Evolutionary conservation across 192 early-diverging fungal species (phyloP).

Genomic region (Backusella australiensis): DNA sequence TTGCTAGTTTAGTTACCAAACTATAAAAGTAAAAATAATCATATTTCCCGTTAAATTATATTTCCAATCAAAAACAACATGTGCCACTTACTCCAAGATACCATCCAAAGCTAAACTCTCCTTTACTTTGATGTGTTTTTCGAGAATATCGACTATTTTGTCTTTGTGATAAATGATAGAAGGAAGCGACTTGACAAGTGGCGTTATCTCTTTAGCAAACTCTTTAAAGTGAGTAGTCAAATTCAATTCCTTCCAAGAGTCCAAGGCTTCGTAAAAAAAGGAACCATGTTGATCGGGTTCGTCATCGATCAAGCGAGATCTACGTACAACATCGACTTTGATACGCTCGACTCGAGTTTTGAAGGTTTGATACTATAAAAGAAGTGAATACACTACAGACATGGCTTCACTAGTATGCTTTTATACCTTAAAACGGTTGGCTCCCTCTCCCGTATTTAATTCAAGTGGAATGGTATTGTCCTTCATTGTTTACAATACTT

Average conservation of each 20-base stretch:
- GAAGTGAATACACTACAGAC: background rate
- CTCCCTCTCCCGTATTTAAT: slow-evolving; percentile 63
- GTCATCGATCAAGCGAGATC: slow-evolving; percentile 56
- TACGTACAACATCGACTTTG: slow-evolving; percentile 79
- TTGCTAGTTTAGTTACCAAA: slow-evolving; percentile 77
- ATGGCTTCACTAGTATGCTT: no score
- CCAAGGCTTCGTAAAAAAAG: slow-evolving; percentile 83
- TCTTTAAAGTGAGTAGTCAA: slow-evolving; percentile 76
- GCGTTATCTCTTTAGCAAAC: slow-evolving; percentile 66
- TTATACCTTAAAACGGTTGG: slow-evolving; percentile 65
- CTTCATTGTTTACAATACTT: slow-evolving; percentile 34
- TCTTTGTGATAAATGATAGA: slow-evolving; percentile 91
- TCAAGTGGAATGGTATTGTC: slow-evolving; percentile 44
- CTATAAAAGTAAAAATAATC: slow-evolving; percentile 31
- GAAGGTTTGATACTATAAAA: slow-evolving; percentile 71
- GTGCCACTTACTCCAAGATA: slow-evolving; percentile 71
- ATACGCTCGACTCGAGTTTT: slow-evolving; percentile 68
- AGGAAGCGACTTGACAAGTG: slow-evolving; percentile 72
- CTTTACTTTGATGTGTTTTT: slow-evolving; percentile 60
- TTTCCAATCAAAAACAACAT: background rate
- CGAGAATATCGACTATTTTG: slow-evolving; percentile 61
- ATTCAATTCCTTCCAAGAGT: slow-evolving; percentile 89
- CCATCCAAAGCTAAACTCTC: slow-evolving; percentile 76
- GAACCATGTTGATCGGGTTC: slow-evolving; percentile 63
- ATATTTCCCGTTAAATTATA: background rate